Conservation (phyloP, 441 rosid species). For the Adansonia gregorii region DNA sequence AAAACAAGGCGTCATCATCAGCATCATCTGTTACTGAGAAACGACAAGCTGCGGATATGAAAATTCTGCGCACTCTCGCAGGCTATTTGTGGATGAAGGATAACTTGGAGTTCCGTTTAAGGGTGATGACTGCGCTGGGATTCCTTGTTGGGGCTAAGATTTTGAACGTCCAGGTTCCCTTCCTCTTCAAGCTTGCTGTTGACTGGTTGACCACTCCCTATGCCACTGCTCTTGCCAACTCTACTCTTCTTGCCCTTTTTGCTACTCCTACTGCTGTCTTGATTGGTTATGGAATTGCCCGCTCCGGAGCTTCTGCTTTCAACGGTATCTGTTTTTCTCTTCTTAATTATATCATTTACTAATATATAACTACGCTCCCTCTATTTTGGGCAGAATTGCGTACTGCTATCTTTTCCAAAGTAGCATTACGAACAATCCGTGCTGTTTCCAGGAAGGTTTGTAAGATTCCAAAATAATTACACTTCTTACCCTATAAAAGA, state of each 20-base stretch:
- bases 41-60: constrained; percentile 58
- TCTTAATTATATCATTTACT: background rate
- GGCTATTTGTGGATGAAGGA: constrained; percentile 86
- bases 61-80: constrained; percentile 69
- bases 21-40: constrained; percentile 23
- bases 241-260: constrained; percentile 59
- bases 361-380: constrained; percentile 20
- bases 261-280: constrained; percentile 85
- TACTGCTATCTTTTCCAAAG: constrained; percentile 89
- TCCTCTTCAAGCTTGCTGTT: constrained; percentile 84
- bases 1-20: constrained; percentile 26
- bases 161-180: constrained; percentile 91
- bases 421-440: constrained; percentile 80
- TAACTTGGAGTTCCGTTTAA: constrained; percentile 69
- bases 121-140: constrained; percentile 76
- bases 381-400: constrained; percentile 63
- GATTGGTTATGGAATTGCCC: constrained; percentile 91
- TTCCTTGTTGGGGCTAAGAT: constrained; percentile 84
- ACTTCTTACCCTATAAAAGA: constrained; percentile 5
- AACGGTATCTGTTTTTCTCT: constrained; percentile 56
- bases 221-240: constrained; percentile 60
- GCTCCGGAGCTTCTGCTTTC: constrained; percentile 75
- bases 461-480: background rate
- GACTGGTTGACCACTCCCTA: constrained; percentile 74
- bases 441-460: constrained; percentile 82